These are phyloP conservation scores for Fagopyrum esculentum DNA, from an alignment of 148 eudicot species.

Conservation along the genomic window DNA sequence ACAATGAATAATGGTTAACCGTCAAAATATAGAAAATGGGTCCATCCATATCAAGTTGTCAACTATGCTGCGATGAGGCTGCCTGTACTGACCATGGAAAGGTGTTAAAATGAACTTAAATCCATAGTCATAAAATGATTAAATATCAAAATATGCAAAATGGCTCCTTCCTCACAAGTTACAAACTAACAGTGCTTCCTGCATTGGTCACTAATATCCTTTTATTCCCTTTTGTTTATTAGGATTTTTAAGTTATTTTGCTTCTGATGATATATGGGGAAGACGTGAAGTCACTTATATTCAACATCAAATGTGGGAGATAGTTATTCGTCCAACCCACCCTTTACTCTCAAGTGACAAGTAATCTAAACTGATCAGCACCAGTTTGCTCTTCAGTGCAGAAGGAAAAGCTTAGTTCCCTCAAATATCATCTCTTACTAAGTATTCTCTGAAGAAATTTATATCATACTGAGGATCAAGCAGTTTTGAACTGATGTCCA, in stretches of 20 bases:
- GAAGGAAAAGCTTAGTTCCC: not conserved
- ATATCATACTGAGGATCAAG: not conserved
- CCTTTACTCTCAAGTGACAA: not conserved
- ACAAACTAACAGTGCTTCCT: not conserved
- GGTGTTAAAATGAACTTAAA: not conserved
- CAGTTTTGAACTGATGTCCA: not conserved
- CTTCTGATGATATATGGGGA: not conserved
- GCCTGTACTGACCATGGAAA: not conserved
- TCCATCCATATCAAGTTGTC: too few species aligned
- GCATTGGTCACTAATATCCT: not conserved
- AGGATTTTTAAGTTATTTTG: not conserved
- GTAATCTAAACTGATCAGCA: not conserved
- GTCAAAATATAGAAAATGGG: too few species aligned
- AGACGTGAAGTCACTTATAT: not conserved
- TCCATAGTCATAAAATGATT: not conserved
- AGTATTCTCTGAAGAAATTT: not conserved
- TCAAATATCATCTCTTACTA: not conserved
- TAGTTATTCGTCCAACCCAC: not conserved
- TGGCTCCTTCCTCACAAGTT: too few species aligned
- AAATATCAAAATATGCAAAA: not conserved
- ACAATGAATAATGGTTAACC: not conserved
- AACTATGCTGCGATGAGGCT: not conserved
- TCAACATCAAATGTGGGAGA: not conserved
- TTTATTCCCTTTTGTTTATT: not conserved
- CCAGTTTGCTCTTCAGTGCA: not conserved